Conservation (phyloP, 768 basidiomycete species). For the Auricularia cornea region DNA sequence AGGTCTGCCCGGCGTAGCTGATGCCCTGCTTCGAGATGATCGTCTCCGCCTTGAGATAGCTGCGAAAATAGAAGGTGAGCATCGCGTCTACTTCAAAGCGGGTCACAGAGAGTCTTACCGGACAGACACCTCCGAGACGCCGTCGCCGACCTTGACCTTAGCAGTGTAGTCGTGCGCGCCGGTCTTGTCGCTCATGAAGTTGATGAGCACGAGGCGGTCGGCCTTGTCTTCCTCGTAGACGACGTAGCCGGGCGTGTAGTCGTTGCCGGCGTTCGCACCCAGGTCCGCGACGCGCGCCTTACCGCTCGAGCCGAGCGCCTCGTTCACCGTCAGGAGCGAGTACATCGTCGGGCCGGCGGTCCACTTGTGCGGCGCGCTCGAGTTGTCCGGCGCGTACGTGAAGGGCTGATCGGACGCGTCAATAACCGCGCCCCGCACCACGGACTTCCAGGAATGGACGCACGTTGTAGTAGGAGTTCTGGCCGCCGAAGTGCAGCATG, state of each 20-base stretch:
- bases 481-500: constrained; percentile 51
- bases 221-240: constrained; percentile 65
- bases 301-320: constrained; percentile 60
- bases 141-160: constrained; percentile 40
- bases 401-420: constrained; percentile 17
- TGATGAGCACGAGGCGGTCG: constrained; percentile 59
- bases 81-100: no score
- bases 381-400: constrained; percentile 44
- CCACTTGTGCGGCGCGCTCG: constrained; percentile 56
- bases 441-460: no score
- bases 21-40: constrained; percentile 47
- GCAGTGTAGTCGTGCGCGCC: constrained; percentile 48
- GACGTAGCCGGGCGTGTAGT: constrained; percentile 56
- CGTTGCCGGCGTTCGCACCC: constrained; percentile 38
- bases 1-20: constrained; percentile 73
- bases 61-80: constrained; percentile 12
- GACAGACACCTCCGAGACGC: constrained; percentile 21
- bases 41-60: constrained; percentile 53
- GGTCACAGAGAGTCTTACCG: constrained; percentile 42
- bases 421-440: not conserved
- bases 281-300: constrained; percentile 61
- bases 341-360: constrained; percentile 70
- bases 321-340: constrained; percentile 59
- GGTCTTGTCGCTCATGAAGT: constrained; percentile 55
- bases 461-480: constrained; percentile 59